Conservation (phyloP, 257 asterid genomes). For the Jacaranda mimosifolia region DNA sequence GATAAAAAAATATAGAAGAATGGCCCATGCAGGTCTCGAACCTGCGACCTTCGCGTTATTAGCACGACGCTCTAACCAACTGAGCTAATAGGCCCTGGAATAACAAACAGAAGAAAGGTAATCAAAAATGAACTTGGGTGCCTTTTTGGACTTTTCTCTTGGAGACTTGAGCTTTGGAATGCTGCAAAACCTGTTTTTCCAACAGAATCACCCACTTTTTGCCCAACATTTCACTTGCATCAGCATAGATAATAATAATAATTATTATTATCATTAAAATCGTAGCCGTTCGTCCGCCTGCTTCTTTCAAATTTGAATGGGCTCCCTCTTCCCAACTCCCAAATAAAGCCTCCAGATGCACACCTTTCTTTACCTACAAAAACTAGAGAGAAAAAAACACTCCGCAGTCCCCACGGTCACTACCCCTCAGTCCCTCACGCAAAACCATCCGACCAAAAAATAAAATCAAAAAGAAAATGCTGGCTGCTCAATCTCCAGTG, state of each 20-base stretch:
- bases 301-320: conserved; percentile 52
- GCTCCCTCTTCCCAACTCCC: not conserved
- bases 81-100: conserved; percentile 65
- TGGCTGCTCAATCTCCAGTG: conserved; percentile 40
- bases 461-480: conserved; percentile 29
- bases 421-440: not conserved
- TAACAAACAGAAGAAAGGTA: no score
- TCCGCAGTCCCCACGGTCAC: no score
- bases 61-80: conserved; percentile 82
- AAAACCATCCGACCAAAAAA: not conserved
- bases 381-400: no score
- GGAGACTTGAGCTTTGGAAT: not conserved
- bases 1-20: not conserved
- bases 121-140: no score
- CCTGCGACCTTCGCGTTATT: conserved; percentile 77
- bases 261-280: conserved; percentile 2
- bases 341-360: not conserved
- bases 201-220: conserved; percentile 12
- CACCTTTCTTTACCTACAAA: not conserved
- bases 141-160: no score
- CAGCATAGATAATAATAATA: not conserved
- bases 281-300: conserved; percentile 44
- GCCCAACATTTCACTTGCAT: conserved; percentile 26
- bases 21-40: conserved; percentile 81
- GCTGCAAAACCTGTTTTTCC: not conserved